phyloP scores from a whole-genome alignment of 805 yeast genomes.

The Schwanniomyces polymorphus region DNA sequence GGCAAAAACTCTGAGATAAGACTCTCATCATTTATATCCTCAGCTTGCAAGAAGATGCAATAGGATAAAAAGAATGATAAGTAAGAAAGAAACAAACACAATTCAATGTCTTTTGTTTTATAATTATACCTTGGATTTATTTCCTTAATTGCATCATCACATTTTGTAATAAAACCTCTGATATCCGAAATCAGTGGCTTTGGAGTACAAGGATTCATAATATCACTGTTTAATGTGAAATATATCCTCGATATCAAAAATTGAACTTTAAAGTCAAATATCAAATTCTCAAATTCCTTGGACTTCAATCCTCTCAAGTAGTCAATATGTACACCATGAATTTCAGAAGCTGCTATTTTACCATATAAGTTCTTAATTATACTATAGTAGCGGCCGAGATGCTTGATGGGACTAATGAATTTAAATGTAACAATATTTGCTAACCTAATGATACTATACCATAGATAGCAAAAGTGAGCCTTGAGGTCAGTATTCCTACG shows the following conservation, averaged over 20 bases:
- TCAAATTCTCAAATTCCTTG: constrained; percentile 14
- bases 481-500: constrained; percentile 21
- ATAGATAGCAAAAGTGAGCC: constrained; percentile 29
- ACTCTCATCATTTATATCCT: constrained; percentile 17
- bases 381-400: constrained; percentile 17
- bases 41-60: constrained; percentile 34
- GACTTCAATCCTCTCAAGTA: constrained; percentile 15
- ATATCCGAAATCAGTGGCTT: constrained; percentile 19
- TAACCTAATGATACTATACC: constrained; percentile 37
- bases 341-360: constrained; percentile 22
- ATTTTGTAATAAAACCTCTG: constrained; percentile 19
- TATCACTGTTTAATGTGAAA: constrained; percentile 18
- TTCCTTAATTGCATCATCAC: constrained; percentile 25
- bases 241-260: constrained; percentile 29
- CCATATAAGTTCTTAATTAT: constrained; percentile 15
- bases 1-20: neutral
- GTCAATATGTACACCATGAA: constrained; percentile 19
- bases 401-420: constrained; percentile 22
- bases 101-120: constrained; percentile 16
- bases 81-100: constrained; percentile 22
- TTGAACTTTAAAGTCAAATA: constrained; percentile 20
- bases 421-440: constrained; percentile 25
- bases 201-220: constrained; percentile 16
- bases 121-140: constrained; percentile 12
- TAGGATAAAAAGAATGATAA: constrained; percentile 26